Evolutionary conservation across 2,329 filamentous ascomycete species (phyloP).

Genomic region (Emmonsiellopsis sp.): DNA sequence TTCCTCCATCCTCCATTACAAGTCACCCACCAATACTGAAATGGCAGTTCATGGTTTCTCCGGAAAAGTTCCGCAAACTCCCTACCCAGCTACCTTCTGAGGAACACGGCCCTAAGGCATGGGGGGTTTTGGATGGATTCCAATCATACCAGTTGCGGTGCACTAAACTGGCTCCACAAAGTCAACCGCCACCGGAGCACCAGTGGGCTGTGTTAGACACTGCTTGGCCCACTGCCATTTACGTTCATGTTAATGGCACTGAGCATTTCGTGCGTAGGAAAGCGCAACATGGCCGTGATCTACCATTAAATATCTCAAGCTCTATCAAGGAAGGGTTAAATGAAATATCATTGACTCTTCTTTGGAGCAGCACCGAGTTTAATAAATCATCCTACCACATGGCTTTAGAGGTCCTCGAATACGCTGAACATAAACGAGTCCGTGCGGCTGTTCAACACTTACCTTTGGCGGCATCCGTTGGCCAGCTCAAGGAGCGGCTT

Average conservation of each 20-base stretch:
- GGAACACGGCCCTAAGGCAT: conserved; percentile 19
- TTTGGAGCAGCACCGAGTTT: conserved; percentile 31
- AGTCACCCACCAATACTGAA: conserved; percentile 17
- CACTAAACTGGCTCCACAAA: conserved; percentile 36
- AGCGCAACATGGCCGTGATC: conserved; percentile 63
- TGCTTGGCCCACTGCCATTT: conserved; percentile 62
- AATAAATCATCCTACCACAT: conserved; percentile 27
- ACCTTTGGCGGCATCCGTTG: conserved; percentile 42
- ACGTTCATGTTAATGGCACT: conserved; percentile 57
- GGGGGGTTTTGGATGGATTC: conserved; percentile 42
- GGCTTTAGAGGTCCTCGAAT: conserved; percentile 63
- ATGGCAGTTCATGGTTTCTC: conserved; percentile 29
- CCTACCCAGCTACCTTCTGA: conserved; percentile 14
- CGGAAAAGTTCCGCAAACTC: conserved; percentile 24
- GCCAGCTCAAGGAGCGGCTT: conserved; percentile 48
- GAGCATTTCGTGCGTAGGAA: conserved; percentile 56
- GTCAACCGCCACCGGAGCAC: conserved; percentile 31
- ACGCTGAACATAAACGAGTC: conserved; percentile 36
- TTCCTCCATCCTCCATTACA: conserved; percentile 24
- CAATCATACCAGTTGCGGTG: conserved; percentile 62
- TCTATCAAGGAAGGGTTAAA: conserved; percentile 55
- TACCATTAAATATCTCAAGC: conserved; percentile 64
- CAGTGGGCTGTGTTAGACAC: conserved; percentile 58
- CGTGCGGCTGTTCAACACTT: conserved; percentile 32
- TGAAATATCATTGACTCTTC: conserved; percentile 44